Evolutionary conservation across 2,329 filamentous ascomycete genomes (phyloP), one percentile per base, ranked within the genome.

Genomic region (Fusarium sororula): DNA sequence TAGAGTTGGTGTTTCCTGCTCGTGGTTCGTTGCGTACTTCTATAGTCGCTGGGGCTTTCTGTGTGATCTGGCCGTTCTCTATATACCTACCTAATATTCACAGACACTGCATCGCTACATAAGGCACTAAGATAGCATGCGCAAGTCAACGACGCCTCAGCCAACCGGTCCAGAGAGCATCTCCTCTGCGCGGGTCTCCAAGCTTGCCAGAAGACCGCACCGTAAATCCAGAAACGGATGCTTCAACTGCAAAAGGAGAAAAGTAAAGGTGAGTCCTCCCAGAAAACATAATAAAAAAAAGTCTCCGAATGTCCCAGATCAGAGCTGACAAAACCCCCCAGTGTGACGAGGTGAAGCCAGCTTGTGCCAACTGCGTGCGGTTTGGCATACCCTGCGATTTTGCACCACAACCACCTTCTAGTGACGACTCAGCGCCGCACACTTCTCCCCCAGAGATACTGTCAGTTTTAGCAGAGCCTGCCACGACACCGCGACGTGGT

Each of bases 321-420:
- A 60, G n/a, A 63, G 55, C 70, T 76, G 63, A 76, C 68, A 39
- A 65, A 59, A 41, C 13, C 44, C 12, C 48, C 48, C 45, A 81
- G 80, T 81, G 80, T 53, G 78, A 80, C 67, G 80, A 81, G 70
- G 76, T 79, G 41, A 80, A 79, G 68, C 80, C 80, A 20, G 73
- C 77, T 30, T 81, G 80, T 64, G 73, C 73, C 54, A 81, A 80
- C 72, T 81, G 80, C 71, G 69, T 80, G 35, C 79, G 77, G 50
- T 81, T 81, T 64, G 77, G 77, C 48, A 76, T 80, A 35, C 72
- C 75, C 26, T 81, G 79, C 63, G 77, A 78, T 56, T 80, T 78
- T 65, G 72, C 75, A 42, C 75, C 76, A 18, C 71, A 61, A 41
- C 73, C 72, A 20, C 53, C 63, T 41, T 58, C 74, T 18, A 72